phyloP scores from a whole-genome alignment of 73 alveolate species.

The Diophrys sp. region DNA sequence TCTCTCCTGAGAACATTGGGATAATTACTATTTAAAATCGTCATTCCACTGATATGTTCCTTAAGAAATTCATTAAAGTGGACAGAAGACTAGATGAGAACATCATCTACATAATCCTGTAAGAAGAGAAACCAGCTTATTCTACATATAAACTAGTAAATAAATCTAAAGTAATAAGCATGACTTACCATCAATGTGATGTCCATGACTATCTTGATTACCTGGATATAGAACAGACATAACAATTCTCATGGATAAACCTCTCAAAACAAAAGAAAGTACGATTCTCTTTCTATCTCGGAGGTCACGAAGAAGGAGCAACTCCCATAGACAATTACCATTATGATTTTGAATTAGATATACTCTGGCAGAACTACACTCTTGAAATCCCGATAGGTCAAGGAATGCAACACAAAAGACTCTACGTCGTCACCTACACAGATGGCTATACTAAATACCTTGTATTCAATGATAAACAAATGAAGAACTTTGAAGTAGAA shows the following conservation, averaged over 20 bases:
- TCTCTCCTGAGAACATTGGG: constrained; percentile 37
- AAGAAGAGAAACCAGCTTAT: constrained; percentile 23
- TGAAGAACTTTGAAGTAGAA: constrained; percentile 5
- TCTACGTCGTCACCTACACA: constrained; percentile 39
- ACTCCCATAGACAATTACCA: not conserved
- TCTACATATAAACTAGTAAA: constrained; percentile 48
- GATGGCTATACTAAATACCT: constrained; percentile 45
- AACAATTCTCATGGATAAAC: constrained; percentile 44
- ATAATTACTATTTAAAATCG: constrained; percentile 3
- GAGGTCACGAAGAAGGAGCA: constrained; percentile 23
- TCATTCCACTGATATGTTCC: not conserved
- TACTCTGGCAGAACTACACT: not conserved
- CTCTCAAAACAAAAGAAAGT: constrained; percentile 8
- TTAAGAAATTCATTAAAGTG: constrained; percentile 14
- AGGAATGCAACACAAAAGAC: not conserved
- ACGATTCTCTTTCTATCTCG: constrained; percentile 13
- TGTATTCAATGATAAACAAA: constrained; percentile 17
- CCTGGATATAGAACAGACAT: constrained; percentile 11
- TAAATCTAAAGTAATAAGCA: constrained; percentile 16
- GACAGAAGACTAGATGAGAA: constrained; percentile 43
- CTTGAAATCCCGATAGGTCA: constrained; percentile 13
- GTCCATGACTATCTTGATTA: constrained; percentile 24
- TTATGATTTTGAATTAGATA: constrained; percentile 25
- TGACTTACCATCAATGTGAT: constrained; percentile 26
- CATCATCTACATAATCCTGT: constrained; percentile 44